Conservation (phyloP, 257 asterid species). For the Capsicum baccatum region DNA sequence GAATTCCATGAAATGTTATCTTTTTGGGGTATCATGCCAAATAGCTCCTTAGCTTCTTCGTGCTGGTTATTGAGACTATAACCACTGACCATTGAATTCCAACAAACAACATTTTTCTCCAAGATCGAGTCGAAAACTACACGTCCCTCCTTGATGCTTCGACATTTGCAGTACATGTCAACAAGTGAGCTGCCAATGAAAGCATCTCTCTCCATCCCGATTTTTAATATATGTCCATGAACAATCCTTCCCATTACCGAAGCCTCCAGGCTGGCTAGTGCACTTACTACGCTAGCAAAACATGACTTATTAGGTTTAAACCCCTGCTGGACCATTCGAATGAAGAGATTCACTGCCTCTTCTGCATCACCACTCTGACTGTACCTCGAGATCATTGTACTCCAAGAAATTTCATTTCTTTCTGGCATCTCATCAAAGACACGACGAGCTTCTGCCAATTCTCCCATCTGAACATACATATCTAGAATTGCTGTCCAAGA, state of each 20-base stretch:
- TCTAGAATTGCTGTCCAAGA: slow-evolving; percentile 80
- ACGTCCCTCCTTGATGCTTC: slow-evolving; percentile 57
- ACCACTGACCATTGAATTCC: slow-evolving; percentile 79
- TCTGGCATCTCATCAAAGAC: slow-evolving; percentile 75
- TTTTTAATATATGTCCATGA: slow-evolving; percentile 65
- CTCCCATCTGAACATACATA: slow-evolving; percentile 60
- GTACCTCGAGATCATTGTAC: slow-evolving; percentile 74
- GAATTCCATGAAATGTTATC: slow-evolving; percentile 80
- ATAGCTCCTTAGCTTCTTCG: slow-evolving; percentile 59
- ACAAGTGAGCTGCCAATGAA: slow-evolving; percentile 64
- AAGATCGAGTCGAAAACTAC: slow-evolving; percentile 50
- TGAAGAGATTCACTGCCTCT: slow-evolving; percentile 63
- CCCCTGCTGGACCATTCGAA: slow-evolving; percentile 50
- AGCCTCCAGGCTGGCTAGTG: slow-evolving; percentile 60
- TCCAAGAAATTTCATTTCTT: slow-evolving; percentile 79
- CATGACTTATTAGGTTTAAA: slow-evolving; percentile 66
- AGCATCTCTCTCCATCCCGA: slow-evolving; percentile 52
- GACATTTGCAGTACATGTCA: slow-evolving; percentile 76
- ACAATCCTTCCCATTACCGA: slow-evolving; percentile 59
- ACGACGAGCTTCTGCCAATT: slow-evolving; percentile 60
- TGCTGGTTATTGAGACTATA: slow-evolving; percentile 68
- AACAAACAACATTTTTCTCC: slow-evolving; percentile 65
- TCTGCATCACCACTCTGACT: slow-evolving; percentile 73
- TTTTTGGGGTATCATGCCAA: slow-evolving; percentile 56
- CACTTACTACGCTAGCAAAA: slow-evolving; percentile 68